These are phyloP conservation scores for Diaporthe citriasiana DNA, from an alignment of 2,329 filamentous ascomycete genomes.

Conservation along the genomic window DNA sequence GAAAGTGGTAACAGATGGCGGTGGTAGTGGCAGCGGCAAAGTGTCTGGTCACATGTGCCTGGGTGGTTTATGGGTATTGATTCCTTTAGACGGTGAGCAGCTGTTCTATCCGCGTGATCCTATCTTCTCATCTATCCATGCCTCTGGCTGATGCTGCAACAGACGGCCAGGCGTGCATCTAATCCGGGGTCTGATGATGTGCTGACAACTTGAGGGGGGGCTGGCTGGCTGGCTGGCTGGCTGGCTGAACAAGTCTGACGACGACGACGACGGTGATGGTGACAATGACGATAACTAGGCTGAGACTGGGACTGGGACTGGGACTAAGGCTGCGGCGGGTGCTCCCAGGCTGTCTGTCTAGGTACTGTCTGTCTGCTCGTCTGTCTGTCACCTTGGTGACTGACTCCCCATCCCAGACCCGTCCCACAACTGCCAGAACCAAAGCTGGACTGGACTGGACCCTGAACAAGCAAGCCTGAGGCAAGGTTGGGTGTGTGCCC, in stretches of 20 bases:
- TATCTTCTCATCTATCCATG: background rate
- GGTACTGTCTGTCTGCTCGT: too few relatives aligned
- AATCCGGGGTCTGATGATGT: too few relatives aligned
- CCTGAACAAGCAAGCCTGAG: background rate
- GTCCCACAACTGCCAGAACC: background rate
- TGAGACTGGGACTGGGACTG: background rate
- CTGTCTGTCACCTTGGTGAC: too few relatives aligned
- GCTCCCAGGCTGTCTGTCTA: background rate
- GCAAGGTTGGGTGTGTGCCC: background rate
- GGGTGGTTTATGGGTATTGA: background rate
- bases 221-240: background rate
- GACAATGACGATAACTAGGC: background rate
- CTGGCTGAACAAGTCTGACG: too few relatives aligned
- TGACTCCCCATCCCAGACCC: too few relatives aligned
- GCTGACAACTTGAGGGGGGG: background rate
- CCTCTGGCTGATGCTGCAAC: background rate
- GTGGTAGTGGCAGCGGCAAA: background rate
- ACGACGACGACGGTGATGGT: conserved; percentile 4
- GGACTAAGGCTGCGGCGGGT: background rate
- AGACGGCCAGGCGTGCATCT: background rate
- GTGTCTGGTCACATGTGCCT: background rate
- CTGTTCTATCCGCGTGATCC: background rate
- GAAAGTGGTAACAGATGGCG: background rate
- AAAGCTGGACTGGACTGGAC: background rate
- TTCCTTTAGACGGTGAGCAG: background rate